phyloP scores from a whole-genome alignment of 2,329 filamentous ascomycete genomes.

The Arthrinium puccinioides region DNA sequence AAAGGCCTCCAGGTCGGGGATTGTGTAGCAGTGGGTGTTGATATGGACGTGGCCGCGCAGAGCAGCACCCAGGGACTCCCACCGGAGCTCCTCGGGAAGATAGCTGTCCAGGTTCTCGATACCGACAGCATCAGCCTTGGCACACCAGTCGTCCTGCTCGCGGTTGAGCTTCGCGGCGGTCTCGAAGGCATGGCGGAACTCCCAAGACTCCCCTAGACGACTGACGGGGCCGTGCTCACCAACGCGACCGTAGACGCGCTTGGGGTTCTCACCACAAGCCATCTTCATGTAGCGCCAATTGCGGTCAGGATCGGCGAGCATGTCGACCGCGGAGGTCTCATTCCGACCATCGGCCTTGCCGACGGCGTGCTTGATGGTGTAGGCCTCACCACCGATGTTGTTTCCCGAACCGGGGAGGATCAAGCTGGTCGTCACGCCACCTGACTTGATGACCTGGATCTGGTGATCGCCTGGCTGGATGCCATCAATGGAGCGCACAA shows the following conservation, averaged over 20 bases:
- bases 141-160: constrained; percentile 63
- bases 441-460: constrained; percentile 63
- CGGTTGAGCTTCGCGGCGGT: constrained; percentile 49
- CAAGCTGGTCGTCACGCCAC: constrained; percentile 63
- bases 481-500: constrained; percentile 59
- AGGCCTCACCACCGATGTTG: constrained; percentile 67
- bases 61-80: constrained; percentile 56
- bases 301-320: constrained; percentile 59
- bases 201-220: constrained; percentile 61
- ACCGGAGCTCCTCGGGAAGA: constrained; percentile 53
- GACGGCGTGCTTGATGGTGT: constrained; percentile 60
- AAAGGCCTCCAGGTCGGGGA: constrained; percentile 62
- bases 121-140: constrained; percentile 42
- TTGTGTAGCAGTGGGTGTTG: constrained; percentile 66
- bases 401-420: constrained; percentile 64
- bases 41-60: constrained; percentile 61
- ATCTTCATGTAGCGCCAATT: constrained; percentile 70
- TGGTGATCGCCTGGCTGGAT: constrained; percentile 58
- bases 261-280: constrained; percentile 67
- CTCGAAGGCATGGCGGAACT: constrained; percentile 62
- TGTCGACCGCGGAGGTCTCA: constrained; percentile 55
- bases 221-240: constrained; percentile 50
- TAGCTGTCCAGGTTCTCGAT: constrained; percentile 46
- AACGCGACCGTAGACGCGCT: constrained; percentile 49
- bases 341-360: constrained; percentile 50